Evolutionary conservation across 352 stramenopile genomes (phyloP).

Genomic region (Phytophthora constricta): DNA sequence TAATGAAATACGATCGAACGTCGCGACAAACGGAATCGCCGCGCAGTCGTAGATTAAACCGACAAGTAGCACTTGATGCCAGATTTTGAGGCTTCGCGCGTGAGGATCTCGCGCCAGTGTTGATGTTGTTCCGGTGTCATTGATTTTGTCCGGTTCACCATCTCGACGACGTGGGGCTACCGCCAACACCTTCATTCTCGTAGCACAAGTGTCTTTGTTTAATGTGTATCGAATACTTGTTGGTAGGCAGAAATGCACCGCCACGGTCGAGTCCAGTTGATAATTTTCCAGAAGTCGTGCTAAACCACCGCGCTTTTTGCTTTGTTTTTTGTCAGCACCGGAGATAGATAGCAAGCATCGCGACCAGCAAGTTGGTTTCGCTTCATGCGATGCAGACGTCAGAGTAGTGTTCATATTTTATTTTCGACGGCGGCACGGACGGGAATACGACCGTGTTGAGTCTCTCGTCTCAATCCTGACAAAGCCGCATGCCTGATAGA

Average conservation of each 20-base stretch:
- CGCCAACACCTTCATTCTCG: neutral
- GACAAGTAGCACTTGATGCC: slow-evolving; percentile 53
- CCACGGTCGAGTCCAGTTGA: too few relatives aligned
- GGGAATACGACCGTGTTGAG: too few relatives aligned
- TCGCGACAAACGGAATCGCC: slow-evolving; percentile 58
- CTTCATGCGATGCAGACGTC: too few relatives aligned
- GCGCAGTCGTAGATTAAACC: slow-evolving; percentile 55
- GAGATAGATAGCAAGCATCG: too few relatives aligned
- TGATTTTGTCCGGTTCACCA: neutral
- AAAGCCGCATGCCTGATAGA: neutral
- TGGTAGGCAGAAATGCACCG: too few relatives aligned
- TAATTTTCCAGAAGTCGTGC: too few relatives aligned
- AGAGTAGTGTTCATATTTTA: too few relatives aligned
- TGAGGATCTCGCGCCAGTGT: slow-evolving; percentile 42
- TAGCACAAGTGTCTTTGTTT: neutral
- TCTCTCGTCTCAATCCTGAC: neutral
- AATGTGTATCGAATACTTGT: neutral
- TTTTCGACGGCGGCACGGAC: too few relatives aligned
- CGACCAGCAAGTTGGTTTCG: too few relatives aligned
- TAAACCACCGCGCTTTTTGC: too few relatives aligned
- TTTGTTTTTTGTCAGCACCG: too few relatives aligned
- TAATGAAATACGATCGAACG: slow-evolving; percentile 37
- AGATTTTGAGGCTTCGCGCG: slow-evolving; percentile 49
- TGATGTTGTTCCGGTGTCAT: slow-evolving; percentile 4
- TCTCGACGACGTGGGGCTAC: neutral